Evolutionary conservation across 495 filamentous ascomycete species (phyloP).

Genomic region (Bathelium albidoporum): DNA sequence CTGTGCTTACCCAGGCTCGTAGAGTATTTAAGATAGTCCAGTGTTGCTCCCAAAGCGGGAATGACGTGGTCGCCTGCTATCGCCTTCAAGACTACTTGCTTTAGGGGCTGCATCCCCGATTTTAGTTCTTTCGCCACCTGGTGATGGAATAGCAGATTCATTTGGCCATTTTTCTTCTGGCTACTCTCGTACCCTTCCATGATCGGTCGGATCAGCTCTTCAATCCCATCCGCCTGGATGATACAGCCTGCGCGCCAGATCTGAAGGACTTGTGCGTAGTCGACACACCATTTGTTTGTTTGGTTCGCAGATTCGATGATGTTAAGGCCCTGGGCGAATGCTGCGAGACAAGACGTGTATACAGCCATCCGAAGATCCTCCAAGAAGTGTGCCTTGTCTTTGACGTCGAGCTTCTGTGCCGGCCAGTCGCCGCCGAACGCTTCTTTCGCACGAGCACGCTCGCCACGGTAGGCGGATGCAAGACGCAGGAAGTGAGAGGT

Average conservation of each 20-base stretch:
- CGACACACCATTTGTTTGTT: slow-evolving; percentile 53
- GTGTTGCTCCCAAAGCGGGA: slow-evolving; percentile 50
- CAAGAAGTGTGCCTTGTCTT: slow-evolving; percentile 42
- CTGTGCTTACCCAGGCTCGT: slow-evolving; percentile 31
- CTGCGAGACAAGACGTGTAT: slow-evolving; percentile 52
- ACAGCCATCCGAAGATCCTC: slow-evolving; percentile 51
- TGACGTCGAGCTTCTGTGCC: slow-evolving; percentile 29
- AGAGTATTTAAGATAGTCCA: slow-evolving; percentile 63
- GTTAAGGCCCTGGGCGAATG: slow-evolving; percentile 58
- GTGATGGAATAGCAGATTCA: slow-evolving; percentile 39
- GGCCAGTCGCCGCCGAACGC: slow-evolving; percentile 14
- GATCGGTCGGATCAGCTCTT: slow-evolving; percentile 33
- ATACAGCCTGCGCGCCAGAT: slow-evolving; percentile 70
- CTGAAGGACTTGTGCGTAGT: slow-evolving; percentile 48
- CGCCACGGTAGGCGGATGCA: slow-evolving; percentile 50
- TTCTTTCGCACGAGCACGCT: slow-evolving; percentile 37
- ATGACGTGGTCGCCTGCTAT: slow-evolving; percentile 53
- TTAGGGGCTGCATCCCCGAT: slow-evolving; percentile 33
- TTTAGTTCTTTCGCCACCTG: slow-evolving; percentile 46
- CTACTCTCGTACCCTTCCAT: slow-evolving; percentile 24
- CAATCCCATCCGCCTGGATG: slow-evolving; percentile 59
- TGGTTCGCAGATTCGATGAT: slow-evolving; percentile 52
- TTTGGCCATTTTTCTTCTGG: slow-evolving; percentile 23
- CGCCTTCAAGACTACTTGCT: slow-evolving; percentile 46
- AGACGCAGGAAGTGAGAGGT: slow-evolving; percentile 56